Base-by-base conservation (phyloP, 2,329 filamentous ascomycete genomes). In the Teratosphaeria nubilosa region DNA sequence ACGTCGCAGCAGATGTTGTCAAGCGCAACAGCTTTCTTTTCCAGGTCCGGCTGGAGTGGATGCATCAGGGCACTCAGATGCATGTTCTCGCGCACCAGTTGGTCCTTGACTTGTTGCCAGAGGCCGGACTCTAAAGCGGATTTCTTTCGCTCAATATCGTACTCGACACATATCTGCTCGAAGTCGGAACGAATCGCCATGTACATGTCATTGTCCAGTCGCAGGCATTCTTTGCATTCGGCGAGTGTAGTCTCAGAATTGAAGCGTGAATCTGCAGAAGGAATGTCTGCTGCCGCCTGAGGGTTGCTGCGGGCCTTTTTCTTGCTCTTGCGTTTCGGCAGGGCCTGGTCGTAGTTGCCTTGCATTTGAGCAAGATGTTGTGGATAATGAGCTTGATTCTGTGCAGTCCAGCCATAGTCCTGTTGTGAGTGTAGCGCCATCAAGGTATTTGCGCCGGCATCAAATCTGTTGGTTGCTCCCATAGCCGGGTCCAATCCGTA, bases 221-320 rank as follows among this genome's bases (percentile, higher is more conserved):
- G 77, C 30, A 95, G 76, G 59, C 85, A 86, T 13, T 79, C 78
- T 68, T 90, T 89, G 67, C 86, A 86, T 72, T 92, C 87, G 63
- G 89, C 86, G 59, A 94, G 82, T 0, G 88, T 91, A 13, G 87
- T 91, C 71, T 94, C 89, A 0, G 88, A 92, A 0, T 87, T 87
- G 62, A 90, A 94, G 24, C 89, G 83, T 14, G 86, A 85, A 22
- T 85, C 82, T 22, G 64, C 54, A 4, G 85, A 83, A 1, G 85
- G 80, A 6, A 83, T 82, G 68, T 89, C 86, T 41, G 86, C 80
- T 14, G 86, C 83, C 27, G 88, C 71, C 2, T 85, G 85, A 50
- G 82, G 85, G 78, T 84, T 87, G n/a, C 81, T 82, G 65, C 83
- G 80, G 56, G 85, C 86, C 53, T 86, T 80, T 61, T 86, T 82